phyloP scores from a whole-genome alignment of 2,329 filamentous ascomycete genomes.

The Purpureocillium lavendulum region DNA sequence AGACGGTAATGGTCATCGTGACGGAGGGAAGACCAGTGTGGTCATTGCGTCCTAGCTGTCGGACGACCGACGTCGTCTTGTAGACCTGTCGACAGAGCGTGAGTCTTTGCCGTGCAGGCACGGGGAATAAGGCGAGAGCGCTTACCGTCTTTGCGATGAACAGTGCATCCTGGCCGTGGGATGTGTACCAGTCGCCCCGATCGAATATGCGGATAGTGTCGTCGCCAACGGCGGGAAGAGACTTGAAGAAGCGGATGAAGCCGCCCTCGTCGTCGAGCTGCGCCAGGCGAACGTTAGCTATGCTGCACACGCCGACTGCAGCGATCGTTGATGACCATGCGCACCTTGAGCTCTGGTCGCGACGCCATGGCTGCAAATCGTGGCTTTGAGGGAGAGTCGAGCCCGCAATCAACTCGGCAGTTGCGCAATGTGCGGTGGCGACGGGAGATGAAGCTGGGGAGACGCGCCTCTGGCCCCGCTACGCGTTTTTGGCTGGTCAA shows the following conservation, averaged over 20 bases:
- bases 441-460: conserved; percentile 1
- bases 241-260: conserved; percentile 94
- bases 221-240: conserved; percentile 60
- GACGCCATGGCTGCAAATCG: conserved; percentile 49
- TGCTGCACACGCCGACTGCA: too few species aligned
- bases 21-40: conserved; percentile 85
- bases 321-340: background rate
- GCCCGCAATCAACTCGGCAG: background rate
- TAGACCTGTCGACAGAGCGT: conserved; percentile 59
- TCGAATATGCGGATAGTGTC: conserved; percentile 88
- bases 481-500: conserved; percentile 10
- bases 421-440: background rate
- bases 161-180: conserved; percentile 77
- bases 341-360: conserved; percentile 62
- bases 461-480: background rate
- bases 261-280: conserved; percentile 93
- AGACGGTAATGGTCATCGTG: conserved; percentile 91
- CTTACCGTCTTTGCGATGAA: conserved; percentile 71
- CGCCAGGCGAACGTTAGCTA: background rate
- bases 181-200: conserved; percentile 89
- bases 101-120: background rate
- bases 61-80: conserved; percentile 92
- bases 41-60: conserved; percentile 78
- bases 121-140: background rate
- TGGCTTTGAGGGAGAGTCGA: too few species aligned